A percentile compares a stretch with the other conserved stretches of the same genome.
phyloP scores from a whole-genome alignment of 257 asterid genomes.

The Primulina tabacum region DNA sequence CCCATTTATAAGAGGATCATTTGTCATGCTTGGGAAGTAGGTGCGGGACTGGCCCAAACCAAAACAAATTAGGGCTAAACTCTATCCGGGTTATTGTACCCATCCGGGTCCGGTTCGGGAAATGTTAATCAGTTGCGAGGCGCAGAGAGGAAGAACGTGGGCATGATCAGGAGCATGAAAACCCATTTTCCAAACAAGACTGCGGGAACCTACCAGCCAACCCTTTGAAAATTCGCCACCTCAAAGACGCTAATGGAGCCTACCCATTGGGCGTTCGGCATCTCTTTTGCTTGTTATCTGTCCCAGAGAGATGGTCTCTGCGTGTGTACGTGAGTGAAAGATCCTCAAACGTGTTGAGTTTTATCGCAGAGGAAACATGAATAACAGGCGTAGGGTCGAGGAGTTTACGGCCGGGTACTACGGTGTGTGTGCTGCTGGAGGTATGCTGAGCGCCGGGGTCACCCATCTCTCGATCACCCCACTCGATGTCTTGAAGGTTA shows the following conservation, averaged over 20 bases:
- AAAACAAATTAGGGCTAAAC: background rate
- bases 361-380: slow-evolving; percentile 23
- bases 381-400: slow-evolving; percentile 30
- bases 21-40: too few relatives aligned
- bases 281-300: too few relatives aligned
- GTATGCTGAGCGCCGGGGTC: slow-evolving; percentile 70
- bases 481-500: slow-evolving; percentile 70
- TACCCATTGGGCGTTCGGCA: background rate
- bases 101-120: background rate
- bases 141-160: background rate
- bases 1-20: too few relatives aligned
- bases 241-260: background rate
- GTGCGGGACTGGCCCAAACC: background rate
- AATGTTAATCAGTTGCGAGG: background rate
- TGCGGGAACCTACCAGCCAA: background rate
- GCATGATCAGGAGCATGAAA: background rate
- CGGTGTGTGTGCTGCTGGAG: slow-evolving; percentile 57
- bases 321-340: too few relatives aligned
- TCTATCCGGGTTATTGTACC: background rate
- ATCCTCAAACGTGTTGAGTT: background rate
- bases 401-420: slow-evolving; percentile 60
- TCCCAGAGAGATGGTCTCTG: too few relatives aligned
- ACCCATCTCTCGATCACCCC: slow-evolving; percentile 77
- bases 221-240: background rate
- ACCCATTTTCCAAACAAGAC: background rate